These are phyloP conservation scores for Cucumis cinereus DNA, from an alignment of 306 rosid species.

Conservation along the genomic window DNA sequence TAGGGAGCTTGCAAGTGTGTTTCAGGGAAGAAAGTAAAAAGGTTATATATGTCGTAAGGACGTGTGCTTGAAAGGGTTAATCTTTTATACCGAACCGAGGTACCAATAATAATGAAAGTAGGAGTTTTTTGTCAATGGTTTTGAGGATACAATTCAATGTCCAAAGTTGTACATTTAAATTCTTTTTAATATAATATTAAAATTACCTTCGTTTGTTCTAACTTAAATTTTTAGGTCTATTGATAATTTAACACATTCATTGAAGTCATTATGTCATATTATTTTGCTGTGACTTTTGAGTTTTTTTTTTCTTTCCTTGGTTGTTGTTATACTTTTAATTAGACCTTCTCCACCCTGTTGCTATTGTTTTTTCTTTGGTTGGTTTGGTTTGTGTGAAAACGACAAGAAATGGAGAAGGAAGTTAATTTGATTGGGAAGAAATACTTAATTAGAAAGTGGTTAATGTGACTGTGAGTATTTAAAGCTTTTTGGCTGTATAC, in stretches of 20 bases:
- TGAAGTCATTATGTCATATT: neutral
- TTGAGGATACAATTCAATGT: neutral
- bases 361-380: neutral
- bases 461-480: neutral
- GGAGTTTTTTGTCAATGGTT: neutral
- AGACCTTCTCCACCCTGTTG: neutral
- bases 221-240: too few relatives aligned
- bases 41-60: neutral
- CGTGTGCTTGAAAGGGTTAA: neutral
- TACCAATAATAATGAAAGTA: neutral
- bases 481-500: neutral
- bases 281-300: neutral
- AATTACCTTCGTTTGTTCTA: too few relatives aligned
- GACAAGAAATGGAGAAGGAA: neutral
- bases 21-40: neutral
- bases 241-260: too few relatives aligned
- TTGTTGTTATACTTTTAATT: neutral
- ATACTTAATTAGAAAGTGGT: neutral
- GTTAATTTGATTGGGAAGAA: neutral
- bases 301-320: neutral
- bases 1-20: neutral
- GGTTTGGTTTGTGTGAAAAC: constrained; percentile 1
- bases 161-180: neutral
- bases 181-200: too few relatives aligned
- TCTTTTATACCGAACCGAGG: neutral